A percentile compares a stretch with the other conserved stretches of the same genome.
Conservation (phyloP, 1,284 basidiomycete species). For the Leccinum glutinopallens region DNA sequence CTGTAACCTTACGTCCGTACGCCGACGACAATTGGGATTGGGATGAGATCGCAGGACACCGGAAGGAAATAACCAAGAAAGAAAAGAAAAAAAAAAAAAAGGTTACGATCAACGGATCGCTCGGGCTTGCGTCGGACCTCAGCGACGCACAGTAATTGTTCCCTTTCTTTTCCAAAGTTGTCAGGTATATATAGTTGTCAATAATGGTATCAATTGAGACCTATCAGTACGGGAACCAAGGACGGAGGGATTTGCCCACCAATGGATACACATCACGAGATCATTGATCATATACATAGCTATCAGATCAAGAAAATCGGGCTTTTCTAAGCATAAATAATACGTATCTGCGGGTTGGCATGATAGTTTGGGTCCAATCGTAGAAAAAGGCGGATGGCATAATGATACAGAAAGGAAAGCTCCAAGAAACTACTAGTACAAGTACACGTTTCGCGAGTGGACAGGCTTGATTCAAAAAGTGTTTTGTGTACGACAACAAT, state of each 20-base stretch:
- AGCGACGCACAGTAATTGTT: background rate
- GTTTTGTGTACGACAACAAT: constrained; percentile 32
- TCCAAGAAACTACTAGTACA: constrained; percentile 32
- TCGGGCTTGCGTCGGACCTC: constrained; percentile 4
- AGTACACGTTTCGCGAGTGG: constrained; percentile 24
- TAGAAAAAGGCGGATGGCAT: constrained; percentile 23
- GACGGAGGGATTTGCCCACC: constrained; percentile 24
- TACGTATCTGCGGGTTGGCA: background rate
- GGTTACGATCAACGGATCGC: constrained; percentile 23
- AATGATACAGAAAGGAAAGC: constrained; percentile 31
- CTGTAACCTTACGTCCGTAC: constrained; percentile 18
- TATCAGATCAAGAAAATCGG: constrained; percentile 29
- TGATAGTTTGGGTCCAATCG: constrained; percentile 16
- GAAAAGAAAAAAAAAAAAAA: background rate
- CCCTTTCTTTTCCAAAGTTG: constrained; percentile 11
- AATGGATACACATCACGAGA: constrained; percentile 21
- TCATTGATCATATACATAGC: constrained; percentile 28
- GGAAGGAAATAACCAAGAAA: background rate
- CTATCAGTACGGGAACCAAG: constrained; percentile 13
- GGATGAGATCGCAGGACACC: background rate
- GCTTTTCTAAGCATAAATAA: constrained; percentile 32
- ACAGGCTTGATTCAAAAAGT: constrained; percentile 18
- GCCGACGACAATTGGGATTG: constrained; percentile 20
- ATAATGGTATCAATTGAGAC: constrained; percentile 12
- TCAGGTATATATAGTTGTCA: background rate